Evolutionary conservation across 1,284 basidiomycete genomes (phyloP).

Genomic region (Cutaneotrichosporon sp.): DNA sequence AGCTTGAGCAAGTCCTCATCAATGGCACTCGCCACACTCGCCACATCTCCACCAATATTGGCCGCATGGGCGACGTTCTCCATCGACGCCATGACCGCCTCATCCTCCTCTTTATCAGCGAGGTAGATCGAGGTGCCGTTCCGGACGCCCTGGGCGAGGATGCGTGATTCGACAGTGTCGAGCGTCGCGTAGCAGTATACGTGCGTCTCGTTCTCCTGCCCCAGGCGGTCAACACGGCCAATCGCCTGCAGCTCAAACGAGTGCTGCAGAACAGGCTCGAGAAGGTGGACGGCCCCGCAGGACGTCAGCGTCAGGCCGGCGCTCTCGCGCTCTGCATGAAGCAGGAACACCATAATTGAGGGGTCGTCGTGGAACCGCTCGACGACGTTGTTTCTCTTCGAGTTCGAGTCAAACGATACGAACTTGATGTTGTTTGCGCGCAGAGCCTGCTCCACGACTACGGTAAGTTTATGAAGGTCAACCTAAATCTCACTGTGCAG

Average conservation of each 20-base stretch:
- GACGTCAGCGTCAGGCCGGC: conserved; percentile 47
- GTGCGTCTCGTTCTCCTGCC: conserved; percentile 40
- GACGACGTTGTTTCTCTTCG: conserved; percentile 36
- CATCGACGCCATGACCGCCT: conserved; percentile 27
- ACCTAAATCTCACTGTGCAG: conserved; percentile 32
- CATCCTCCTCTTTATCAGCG: conserved; percentile 27
- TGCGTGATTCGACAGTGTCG: conserved; percentile 45
- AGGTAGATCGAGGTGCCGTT: conserved; percentile 46
- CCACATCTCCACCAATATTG: conserved; percentile 39
- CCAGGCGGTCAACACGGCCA: conserved; percentile 26
- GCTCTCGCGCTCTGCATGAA: conserved; percentile 47
- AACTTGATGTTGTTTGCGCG: conserved; percentile 35
- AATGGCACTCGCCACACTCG: conserved; percentile 17
- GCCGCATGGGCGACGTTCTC: conserved; percentile 41
- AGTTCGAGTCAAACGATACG: conserved; percentile 30
- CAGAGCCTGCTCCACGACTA: conserved; percentile 44
- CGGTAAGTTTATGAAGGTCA: not conserved
- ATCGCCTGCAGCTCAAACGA: conserved; percentile 47
- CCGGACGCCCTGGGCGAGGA: conserved; percentile 41
- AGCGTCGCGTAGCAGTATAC: conserved; percentile 47
- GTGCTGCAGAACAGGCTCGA: conserved; percentile 47
- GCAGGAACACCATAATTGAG: conserved; percentile 43
- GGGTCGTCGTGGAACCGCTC: conserved; percentile 38
- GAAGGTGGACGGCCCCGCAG: conserved; percentile 45
- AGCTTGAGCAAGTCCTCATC: conserved; percentile 34